A percentile compares a stretch with the other conserved stretches of the same genome.
phyloP scores from a whole-genome alignment of 257 asterid genomes.

The Nicotiana obtusifolia region DNA sequence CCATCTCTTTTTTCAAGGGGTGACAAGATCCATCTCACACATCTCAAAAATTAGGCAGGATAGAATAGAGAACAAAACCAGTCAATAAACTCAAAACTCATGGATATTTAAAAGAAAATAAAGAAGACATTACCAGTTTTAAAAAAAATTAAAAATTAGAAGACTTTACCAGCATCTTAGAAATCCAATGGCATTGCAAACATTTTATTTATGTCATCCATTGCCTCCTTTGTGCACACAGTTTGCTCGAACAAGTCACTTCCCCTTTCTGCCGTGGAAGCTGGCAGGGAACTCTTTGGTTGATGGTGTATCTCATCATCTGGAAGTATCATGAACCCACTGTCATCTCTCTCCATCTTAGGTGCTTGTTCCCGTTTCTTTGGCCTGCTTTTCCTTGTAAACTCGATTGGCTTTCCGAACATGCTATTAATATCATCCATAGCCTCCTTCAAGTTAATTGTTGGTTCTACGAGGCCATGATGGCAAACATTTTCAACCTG shows the following conservation, averaged over 20 bases:
- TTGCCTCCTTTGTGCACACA: constrained; percentile 81
- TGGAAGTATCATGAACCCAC: constrained; percentile 46
- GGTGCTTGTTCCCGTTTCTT: constrained; percentile 44
- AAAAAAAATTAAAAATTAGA: neutral
- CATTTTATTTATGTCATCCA: constrained; percentile 79
- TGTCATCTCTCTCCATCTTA: constrained; percentile 5
- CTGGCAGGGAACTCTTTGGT: constrained; percentile 33
- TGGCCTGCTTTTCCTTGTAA: constrained; percentile 59
- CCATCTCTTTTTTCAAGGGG: neutral
- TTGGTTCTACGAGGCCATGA: constrained; percentile 92
- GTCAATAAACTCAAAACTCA: neutral
- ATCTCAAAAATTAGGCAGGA: neutral
- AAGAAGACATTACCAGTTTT: constrained; percentile 25
- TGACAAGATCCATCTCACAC: neutral
- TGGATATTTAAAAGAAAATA: neutral
- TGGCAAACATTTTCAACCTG: constrained; percentile 86
- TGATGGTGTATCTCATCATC: constrained; percentile 47
- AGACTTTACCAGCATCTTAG: constrained; percentile 42
- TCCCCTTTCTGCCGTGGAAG: constrained; percentile 29
- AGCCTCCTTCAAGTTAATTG: constrained; percentile 88
- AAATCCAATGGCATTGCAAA: constrained; percentile 86
- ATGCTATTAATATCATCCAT: constrained; percentile 87
- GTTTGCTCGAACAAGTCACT: constrained; percentile 72
- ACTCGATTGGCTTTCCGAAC: constrained; percentile 94
- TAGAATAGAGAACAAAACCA: neutral